Percentiles rank a stretch among this genome's conserved stretches.
phyloP scores from a whole-genome alignment of 2,329 filamentous ascomycete genomes.

The Clarireedia hainanense region DNA sequence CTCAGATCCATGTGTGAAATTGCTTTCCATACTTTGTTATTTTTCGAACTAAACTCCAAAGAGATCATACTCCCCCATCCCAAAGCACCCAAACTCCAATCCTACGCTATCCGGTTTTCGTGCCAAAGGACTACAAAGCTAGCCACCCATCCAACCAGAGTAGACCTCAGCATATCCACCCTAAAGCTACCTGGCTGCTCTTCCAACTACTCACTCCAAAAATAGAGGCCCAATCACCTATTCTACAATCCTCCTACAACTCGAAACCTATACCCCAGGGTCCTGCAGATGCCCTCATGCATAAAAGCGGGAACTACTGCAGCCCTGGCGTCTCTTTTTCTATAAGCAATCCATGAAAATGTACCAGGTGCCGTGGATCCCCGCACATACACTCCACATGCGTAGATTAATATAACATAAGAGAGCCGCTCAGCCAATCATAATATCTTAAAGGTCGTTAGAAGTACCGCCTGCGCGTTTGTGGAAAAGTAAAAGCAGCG shows the following conservation, averaged over 20 bases:
- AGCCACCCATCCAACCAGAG: background rate
- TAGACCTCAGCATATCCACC: background rate
- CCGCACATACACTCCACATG: slow-evolving; percentile 7
- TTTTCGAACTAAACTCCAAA: background rate
- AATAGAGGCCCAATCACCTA: slow-evolving; percentile 8
- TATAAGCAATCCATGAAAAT: background rate
- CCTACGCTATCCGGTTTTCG: slow-evolving; percentile 3
- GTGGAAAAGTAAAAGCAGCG: slow-evolving; percentile 8
- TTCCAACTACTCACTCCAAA: background rate
- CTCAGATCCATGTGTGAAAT: background rate
- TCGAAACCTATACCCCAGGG: slow-evolving; percentile 1
- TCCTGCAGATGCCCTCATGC: background rate
- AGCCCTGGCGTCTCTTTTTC: slow-evolving; percentile 12
- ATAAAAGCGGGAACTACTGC: slow-evolving; percentile 10
- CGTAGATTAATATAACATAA: background rate
- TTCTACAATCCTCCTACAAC: background rate
- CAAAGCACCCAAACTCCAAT: background rate
- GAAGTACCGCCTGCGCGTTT: background rate
- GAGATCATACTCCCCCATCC: background rate
- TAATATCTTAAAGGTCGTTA: slow-evolving; percentile 14
- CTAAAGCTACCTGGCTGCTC: background rate
- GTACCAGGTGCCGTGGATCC: slow-evolving; percentile 3
- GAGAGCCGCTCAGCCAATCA: slow-evolving; percentile 12
- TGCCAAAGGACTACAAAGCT: background rate
- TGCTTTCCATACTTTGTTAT: background rate